Evolutionary conservation across 1,139 yeast species (phyloP), one percentile per base, ranked within the genome.

Genomic region (Lodderomyces metapsilosis): DNA sequence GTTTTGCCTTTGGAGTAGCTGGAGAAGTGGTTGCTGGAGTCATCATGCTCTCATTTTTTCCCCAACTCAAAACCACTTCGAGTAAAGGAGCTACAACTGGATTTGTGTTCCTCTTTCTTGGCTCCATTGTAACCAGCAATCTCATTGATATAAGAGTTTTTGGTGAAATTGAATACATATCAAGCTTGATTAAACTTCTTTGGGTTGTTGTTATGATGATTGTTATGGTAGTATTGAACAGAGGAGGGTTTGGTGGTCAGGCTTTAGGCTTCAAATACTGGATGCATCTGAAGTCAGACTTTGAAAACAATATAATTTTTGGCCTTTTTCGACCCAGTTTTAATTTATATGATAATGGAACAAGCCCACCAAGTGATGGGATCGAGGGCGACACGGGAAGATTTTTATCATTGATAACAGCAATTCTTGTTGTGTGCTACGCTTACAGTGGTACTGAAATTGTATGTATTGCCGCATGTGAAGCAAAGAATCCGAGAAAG

Each of bases 391-490:
- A 68, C 33, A 55, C 66, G 22, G 95, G 95, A 0, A 63, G 88
- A 32, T 73, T 87, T 42, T 62, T 84, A 42, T 84, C 88, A 32
- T 63, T 86, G 16, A 51, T 85, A 43, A 76, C 80, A 1, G 88
- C 92, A 0, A 64, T 81, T 1, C 65, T 81, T 40, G 78, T 81
- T 20, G 83, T 89, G 0, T 72, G 87, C 0, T 85, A 83, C 55
- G 83, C 94, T 0, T 87, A 82, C 53, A 78, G 84, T 43, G 95
- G 95, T 0, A 82, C 91, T 0, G 95, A 87, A 52, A 80, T 84
- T 47, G 94, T 88, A 20, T 83, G 86, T 50, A 80, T 88, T 45
- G 91, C 95, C 1, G 92, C 95, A 1, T 87, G 92, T 57, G 96
- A 88, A 59, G 87, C 92, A 9, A 72, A 84, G 47, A 84, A 86